A percentile compares a stretch with the other conserved stretches of the same genome.
These are phyloP conservation scores for Pythium guiyangense DNA, from an alignment of 352 stramenopile genomes.

Conservation along the genomic window DNA sequence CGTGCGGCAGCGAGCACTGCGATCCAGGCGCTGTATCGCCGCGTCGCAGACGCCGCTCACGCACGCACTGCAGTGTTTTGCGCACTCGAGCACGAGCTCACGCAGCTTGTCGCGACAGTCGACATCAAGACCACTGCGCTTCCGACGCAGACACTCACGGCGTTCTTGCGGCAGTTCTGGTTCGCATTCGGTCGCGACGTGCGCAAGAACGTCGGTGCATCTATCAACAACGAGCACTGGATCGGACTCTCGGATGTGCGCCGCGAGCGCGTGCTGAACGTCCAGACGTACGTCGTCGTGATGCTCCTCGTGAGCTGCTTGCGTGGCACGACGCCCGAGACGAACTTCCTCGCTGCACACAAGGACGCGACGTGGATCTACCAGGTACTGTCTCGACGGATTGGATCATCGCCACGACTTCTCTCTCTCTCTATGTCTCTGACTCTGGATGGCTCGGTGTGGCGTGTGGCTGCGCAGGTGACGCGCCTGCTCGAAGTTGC, in stretches of 20 bases:
- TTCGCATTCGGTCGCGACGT: slow-evolving; percentile 22
- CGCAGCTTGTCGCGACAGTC: slow-evolving; percentile 17
- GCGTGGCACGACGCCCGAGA: slow-evolving; percentile 13
- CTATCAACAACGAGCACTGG: slow-evolving; percentile 2
- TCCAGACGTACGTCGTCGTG: slow-evolving; percentile 55
- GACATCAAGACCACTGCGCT: slow-evolving; percentile 33
- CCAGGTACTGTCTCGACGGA: slow-evolving; percentile 14
- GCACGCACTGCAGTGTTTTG: slow-evolving; percentile 29
- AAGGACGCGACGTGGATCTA: slow-evolving; percentile 44
- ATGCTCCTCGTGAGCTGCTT: slow-evolving; percentile 55
- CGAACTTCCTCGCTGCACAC: slow-evolving; percentile 20
- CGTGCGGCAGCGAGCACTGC: slow-evolving; percentile 33
- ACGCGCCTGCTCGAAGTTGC: slow-evolving; percentile 37
- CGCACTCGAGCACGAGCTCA: slow-evolving; percentile 37
- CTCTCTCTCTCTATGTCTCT: background rate
- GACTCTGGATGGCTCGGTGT: background rate
- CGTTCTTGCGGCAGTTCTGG: slow-evolving; percentile 41
- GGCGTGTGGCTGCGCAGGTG: slow-evolving; percentile 11
- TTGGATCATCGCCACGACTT: background rate
- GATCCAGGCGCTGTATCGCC: slow-evolving; percentile 48
- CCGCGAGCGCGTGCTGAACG: slow-evolving; percentile 28
- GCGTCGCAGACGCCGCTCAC: slow-evolving; percentile 18
- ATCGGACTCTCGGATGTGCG: background rate
- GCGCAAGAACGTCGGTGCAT: slow-evolving; percentile 4
- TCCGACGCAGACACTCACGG: slow-evolving; percentile 18